Base-by-base conservation (phyloP, 1,284 basidiomycete genomes). In the Puccinia polysora region DNA sequence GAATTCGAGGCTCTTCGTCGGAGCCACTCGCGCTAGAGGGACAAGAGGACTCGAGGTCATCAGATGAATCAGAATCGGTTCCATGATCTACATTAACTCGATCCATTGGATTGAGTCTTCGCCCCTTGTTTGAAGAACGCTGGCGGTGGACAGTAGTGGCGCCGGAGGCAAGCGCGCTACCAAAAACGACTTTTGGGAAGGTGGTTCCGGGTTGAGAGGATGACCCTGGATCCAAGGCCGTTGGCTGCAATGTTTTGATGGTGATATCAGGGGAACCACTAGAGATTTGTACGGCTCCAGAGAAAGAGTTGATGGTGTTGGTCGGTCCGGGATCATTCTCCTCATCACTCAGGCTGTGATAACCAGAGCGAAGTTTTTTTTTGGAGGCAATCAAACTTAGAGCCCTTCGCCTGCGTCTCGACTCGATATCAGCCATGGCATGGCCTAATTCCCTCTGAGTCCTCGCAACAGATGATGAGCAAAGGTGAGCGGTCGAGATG, bases 401-500 rank as follows among this genome's bases (percentile, higher is more conserved):
- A 3, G 60, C 60, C 40, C 60, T 43, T 60, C 62, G 32, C 52
- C 58, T 72, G 23, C 52, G 59, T 12, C 60, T 52, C 12, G 25
- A 45, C 50, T 72, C 69, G 12, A 70, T 59, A 12, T 62, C 49
- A 36, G 58, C 58, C 14, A 34, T 49, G 6, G 43, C 47, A 32
- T 36, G 47, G 49, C 50, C 38, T 12, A 59, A 43, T 53, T 72
- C 38, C 56, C 50, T 30, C 52, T 72, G 69, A 15, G 60, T 52
- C 20, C 50, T 23, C 38, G 56, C 43, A 56, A 63, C 38, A 14
- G 58, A 63, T 36, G 58, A 60, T 18, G 68, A 60, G 34, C 58
- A 59, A 34, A 72, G 60, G 28, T 63, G 47, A 28, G 69, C 58
- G 6, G 69, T 72, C 6, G 69, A 72, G 36, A 72, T 55, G 32